Percentiles rank a stretch among this genome's conserved stretches.
These are phyloP conservation scores for Serendipita sp. DNA, from an alignment of 768 basidiomycete species.

Conservation along the genomic window DNA sequence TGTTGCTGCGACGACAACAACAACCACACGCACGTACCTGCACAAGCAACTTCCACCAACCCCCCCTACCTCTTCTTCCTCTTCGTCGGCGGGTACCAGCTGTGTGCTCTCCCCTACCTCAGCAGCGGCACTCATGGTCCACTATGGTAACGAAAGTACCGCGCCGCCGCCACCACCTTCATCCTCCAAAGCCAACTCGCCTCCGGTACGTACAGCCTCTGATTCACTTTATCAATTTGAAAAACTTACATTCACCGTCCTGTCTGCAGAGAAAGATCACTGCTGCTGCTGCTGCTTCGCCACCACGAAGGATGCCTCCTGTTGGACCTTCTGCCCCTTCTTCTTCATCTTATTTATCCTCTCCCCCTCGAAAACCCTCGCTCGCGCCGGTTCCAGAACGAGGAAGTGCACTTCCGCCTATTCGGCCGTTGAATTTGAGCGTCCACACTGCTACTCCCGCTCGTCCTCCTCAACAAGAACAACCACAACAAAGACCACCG, in stretches of 20 bases:
- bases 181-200: neutral
- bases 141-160: neutral
- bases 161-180: neutral
- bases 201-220: no score
- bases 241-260: no score
- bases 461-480: neutral
- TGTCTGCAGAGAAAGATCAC: no score
- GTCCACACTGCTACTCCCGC: neutral
- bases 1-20: neutral
- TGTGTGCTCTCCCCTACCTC: neutral
- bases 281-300: no score
- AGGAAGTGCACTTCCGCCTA: no score
- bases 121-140: neutral
- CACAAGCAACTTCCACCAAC: constrained; percentile 2
- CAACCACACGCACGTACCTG: neutral
- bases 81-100: neutral
- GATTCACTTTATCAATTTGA: no score
- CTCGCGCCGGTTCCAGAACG: no score
- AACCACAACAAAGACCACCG: neutral
- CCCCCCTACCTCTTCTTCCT: no score
- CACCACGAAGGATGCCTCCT: no score
- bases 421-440: neutral
- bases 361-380: no score
- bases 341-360: no score
- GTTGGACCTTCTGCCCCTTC: no score